Evolutionary conservation across 2,329 filamentous ascomycete genomes (phyloP), one percentile per base, ranked within the genome.

Genomic region (Calycina marina): DNA sequence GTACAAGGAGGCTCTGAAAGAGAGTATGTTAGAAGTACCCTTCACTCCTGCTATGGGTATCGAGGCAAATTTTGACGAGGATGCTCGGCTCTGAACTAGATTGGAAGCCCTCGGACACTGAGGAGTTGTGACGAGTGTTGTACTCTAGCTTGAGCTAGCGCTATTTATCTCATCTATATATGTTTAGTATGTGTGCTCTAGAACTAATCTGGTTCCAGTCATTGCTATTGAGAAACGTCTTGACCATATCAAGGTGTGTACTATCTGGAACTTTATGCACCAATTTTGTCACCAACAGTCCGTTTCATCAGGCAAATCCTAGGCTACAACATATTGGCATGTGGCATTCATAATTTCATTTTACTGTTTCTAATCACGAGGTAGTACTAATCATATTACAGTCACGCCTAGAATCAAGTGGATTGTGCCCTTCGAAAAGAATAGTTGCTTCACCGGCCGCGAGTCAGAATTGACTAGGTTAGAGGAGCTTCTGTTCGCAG

Each of bases 401-500:
- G 14, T 11, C 25, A 28, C 14, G 8, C 8, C 9, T 10, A 14
- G 14, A n/a, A 13, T 13, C 8, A 9, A 9, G 13, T 28, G 13
- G 25, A 28, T 28, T 24, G 20, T 24, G n/a, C 20, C 20, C 8
- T 24, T 24, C n/a, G 20, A 24, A 8, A 8, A n/a, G n/a, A 24
- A 24, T 24, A 8, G n/a, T n/a, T 24, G 20, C 20, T 24, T 24
- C n/a, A 24, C 20, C n/a, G 20, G 20, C 20, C 20, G 20, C 20
- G 20, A 24, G 20, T 24, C 20, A 8, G 8, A 24, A n/a, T n/a
- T 24, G 8, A 8, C 20, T n/a, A 8, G n/a, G 20, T n/a, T 24
- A 8, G 8, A 24, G n/a, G 20, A 24, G 8, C 8, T 24, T 8
- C 36, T 57, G 0, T 50, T 35, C 18, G 20, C 11, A 4, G 18